phyloP scores from a whole-genome alignment of 73 alveolate species.

The Diophrys sp. region DNA sequence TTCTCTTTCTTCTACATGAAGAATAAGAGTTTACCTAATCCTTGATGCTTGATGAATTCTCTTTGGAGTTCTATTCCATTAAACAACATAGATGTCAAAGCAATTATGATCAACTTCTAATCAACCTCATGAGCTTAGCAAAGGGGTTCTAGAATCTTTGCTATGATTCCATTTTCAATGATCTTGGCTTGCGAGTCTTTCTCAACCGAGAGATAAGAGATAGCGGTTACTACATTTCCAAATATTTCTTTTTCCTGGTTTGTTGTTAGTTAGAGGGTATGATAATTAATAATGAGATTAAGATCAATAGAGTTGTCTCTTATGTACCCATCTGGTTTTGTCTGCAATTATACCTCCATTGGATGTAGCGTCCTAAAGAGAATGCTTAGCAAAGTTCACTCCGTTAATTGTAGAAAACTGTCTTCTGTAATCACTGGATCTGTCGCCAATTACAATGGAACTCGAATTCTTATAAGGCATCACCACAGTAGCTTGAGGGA shows the following conservation, averaged over 20 bases:
- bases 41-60: conserved; percentile 47
- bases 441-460: conserved; percentile 62
- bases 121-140: conserved; percentile 54
- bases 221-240: conserved; percentile 68
- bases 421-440: conserved; percentile 50
- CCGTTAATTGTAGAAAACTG: conserved; percentile 43
- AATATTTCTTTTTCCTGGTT: conserved; percentile 60
- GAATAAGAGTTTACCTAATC: conserved; percentile 46
- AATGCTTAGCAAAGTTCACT: conserved; percentile 19
- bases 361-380: conserved; percentile 46
- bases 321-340: conserved; percentile 64
- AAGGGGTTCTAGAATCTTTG: conserved; percentile 39
- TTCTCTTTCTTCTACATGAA: conserved; percentile 52
- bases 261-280: too few relatives aligned
- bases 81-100: conserved; percentile 50
- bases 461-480: conserved; percentile 69
- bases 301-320: not conserved
- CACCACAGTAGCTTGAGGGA: conserved; percentile 55
- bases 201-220: conserved; percentile 45
- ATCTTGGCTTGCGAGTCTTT: conserved; percentile 52
- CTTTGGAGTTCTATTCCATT: conserved; percentile 36
- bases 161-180: conserved; percentile 32
- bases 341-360: conserved; percentile 67
- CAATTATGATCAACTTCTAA: conserved; percentile 49
- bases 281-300: too few relatives aligned